Conservation (phyloP, 2,329 filamentous ascomycete genomes). For the Phyllosticta citrichinensis region DNA sequence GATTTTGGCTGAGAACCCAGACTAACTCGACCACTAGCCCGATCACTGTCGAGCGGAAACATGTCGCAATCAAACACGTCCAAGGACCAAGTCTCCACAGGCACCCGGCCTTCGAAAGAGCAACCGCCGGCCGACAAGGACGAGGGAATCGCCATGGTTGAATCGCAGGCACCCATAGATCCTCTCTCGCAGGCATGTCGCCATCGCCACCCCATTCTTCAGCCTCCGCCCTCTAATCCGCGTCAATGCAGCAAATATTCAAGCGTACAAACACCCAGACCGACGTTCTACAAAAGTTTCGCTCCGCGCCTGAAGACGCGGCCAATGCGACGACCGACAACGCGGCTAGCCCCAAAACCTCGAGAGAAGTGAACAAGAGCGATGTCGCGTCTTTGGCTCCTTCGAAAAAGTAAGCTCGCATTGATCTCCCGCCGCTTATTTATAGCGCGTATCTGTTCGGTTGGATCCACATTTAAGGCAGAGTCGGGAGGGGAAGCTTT, state of each 20-base stretch:
- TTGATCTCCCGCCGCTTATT: background rate
- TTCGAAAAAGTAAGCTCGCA: conserved; percentile 22
- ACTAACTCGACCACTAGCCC: background rate
- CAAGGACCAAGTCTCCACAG: background rate
- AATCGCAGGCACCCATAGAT: conserved; percentile 44
- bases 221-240: background rate
- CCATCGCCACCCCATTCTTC: background rate
- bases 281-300: conserved; percentile 47
- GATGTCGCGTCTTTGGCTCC: conserved; percentile 2
- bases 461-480: background rate
- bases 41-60: conserved; percentile 7
- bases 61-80: background rate
- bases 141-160: background rate
- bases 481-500: background rate
- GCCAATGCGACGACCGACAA: conserved; percentile 39
- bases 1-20: background rate
- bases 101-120: background rate
- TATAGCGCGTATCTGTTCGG: background rate
- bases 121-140: background rate
- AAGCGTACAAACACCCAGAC: conserved; percentile 57
- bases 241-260: conserved; percentile 41
- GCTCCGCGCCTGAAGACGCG: conserved; percentile 35
- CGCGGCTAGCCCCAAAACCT: conserved; percentile 29
- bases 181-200: conserved; percentile 55
- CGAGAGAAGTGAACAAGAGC: background rate